Conservation (phyloP, 768 basidiomycete genomes). For the Lactarius pseudohatsudake region DNA sequence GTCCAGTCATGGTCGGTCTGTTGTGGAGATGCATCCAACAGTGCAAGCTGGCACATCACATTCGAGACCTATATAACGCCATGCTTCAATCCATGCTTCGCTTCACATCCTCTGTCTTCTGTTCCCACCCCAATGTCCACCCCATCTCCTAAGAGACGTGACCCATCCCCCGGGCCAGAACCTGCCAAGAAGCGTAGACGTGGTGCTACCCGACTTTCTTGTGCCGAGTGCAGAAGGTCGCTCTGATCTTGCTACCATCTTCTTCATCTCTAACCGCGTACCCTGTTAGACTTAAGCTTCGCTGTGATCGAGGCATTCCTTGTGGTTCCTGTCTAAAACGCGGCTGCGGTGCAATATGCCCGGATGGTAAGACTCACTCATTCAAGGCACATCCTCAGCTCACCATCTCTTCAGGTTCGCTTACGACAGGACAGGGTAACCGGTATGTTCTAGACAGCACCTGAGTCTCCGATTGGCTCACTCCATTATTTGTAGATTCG, state of each 20-base stretch:
- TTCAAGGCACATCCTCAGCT: constrained; percentile 6
- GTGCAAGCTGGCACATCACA: not conserved
- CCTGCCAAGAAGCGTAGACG: constrained; percentile 51
- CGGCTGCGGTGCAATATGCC: constrained; percentile 79
- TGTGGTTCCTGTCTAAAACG: constrained; percentile 81
- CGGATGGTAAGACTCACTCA: constrained; percentile 52
- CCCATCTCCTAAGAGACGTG: constrained; percentile 34
- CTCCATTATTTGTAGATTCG: constrained; percentile 51
- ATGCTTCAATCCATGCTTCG: constrained; percentile 26
- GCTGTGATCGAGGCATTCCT: constrained; percentile 75
- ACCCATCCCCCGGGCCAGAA: constrained; percentile 33
- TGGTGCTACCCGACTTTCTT: constrained; percentile 74
- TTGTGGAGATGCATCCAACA: not conserved
- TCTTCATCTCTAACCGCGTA: constrained; percentile 18
- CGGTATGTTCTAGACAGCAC: constrained; percentile 45
- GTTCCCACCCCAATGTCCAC: constrained; percentile 32
- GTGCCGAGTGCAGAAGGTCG: constrained; percentile 77
- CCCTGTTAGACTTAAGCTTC: constrained; percentile 55
- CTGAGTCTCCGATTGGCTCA: constrained; percentile 3
- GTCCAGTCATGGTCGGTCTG: not conserved
- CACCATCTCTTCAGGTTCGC: constrained; percentile 50
- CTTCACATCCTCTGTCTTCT: constrained; percentile 32
- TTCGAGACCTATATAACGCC: constrained; percentile 13
- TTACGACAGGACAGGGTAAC: constrained; percentile 82
- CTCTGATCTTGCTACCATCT: constrained; percentile 8